phyloP scores from a whole-genome alignment of 495 filamentous ascomycete species.

The Platismatia glauca region DNA sequence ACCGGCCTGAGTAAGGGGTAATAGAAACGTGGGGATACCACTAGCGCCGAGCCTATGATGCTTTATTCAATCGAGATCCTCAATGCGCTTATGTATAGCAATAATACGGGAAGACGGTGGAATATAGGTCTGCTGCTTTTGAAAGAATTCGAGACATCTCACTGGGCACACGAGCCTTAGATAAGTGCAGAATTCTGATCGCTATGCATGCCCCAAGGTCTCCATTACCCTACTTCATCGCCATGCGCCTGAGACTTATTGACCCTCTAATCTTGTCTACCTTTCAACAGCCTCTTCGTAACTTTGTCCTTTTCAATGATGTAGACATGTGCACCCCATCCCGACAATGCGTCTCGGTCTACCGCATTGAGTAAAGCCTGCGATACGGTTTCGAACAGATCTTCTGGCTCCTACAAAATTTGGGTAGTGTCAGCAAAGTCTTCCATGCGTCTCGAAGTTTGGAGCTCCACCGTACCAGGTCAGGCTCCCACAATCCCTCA shows the following conservation, averaged over 20 bases:
- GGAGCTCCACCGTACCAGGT: constrained; percentile 57
- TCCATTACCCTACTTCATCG: not conserved
- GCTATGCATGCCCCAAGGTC: constrained; percentile 6
- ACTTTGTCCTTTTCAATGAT: constrained; percentile 99
- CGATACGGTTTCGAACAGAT: constrained; percentile 96
- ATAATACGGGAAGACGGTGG: not conserved
- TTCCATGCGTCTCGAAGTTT: not conserved
- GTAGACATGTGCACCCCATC: constrained; percentile 97
- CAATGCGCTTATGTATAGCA: not conserved
- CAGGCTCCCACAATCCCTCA: constrained; percentile 95
- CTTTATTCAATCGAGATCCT: no score
- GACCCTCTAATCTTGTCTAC: constrained; percentile 49
- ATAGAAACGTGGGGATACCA: not conserved
- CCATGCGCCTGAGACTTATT: constrained; percentile 9
- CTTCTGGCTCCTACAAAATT: constrained; percentile 62
- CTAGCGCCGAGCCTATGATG: not conserved
- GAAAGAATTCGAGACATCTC: not conserved
- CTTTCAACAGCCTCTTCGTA: constrained; percentile 94
- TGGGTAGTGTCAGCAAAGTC: constrained; percentile 24
- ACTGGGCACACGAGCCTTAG: not conserved
- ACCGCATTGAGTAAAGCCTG: constrained; percentile 95
- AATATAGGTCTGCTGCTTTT: not conserved
- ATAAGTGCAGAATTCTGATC: not conserved
- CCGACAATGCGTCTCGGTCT: constrained; percentile 89
- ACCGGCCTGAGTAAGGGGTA: no score